A percentile compares a stretch with the other conserved stretches of the same genome.
Evolutionary conservation across 2,329 filamentous ascomycete genomes (phyloP).

Genomic region (Mollisia scopiformis): DNA sequence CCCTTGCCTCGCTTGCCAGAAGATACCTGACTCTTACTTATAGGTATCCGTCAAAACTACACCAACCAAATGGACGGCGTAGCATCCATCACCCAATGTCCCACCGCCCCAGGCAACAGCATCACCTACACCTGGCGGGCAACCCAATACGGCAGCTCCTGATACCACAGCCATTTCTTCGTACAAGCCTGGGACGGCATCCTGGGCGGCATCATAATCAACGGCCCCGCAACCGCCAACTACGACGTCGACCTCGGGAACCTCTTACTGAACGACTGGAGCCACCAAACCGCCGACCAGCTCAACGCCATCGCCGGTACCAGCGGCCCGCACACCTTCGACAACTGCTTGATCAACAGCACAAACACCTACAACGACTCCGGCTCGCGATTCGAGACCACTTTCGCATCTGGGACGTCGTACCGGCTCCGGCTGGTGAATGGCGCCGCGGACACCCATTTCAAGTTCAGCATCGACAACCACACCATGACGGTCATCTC

Average conservation of each 20-base stretch:
- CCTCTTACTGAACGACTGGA: constrained; percentile 38
- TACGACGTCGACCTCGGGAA: constrained; percentile 65
- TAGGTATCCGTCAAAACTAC: constrained; percentile 41
- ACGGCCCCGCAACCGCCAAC: constrained; percentile 58
- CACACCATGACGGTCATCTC: constrained; percentile 62
- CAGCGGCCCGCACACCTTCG: constrained; percentile 24
- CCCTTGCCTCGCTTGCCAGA: too few relatives aligned
- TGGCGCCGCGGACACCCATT: constrained; percentile 43
- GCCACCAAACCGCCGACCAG: constrained; percentile 15
- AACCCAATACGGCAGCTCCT: constrained; percentile 48
- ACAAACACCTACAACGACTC: constrained; percentile 9
- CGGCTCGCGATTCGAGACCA: constrained; percentile 36
- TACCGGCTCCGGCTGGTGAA: constrained; percentile 53
- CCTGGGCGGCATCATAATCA: constrained; percentile 61
- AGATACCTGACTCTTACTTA: too few relatives aligned
- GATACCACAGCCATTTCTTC: constrained; percentile 63
- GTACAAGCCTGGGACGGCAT: constrained; percentile 55
- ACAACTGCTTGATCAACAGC: constrained; percentile 31
- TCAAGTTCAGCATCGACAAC: constrained; percentile 52
- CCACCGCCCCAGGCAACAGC: constrained; percentile 33
- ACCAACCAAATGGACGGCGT: constrained; percentile 63
- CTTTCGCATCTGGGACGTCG: constrained; percentile 38
- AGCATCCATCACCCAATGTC: constrained; percentile 45
- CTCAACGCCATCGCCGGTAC: not conserved
- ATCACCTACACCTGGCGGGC: constrained; percentile 27